Conservation (phyloP, 140 eudicot species). For the Bidens hawaiensis region DNA sequence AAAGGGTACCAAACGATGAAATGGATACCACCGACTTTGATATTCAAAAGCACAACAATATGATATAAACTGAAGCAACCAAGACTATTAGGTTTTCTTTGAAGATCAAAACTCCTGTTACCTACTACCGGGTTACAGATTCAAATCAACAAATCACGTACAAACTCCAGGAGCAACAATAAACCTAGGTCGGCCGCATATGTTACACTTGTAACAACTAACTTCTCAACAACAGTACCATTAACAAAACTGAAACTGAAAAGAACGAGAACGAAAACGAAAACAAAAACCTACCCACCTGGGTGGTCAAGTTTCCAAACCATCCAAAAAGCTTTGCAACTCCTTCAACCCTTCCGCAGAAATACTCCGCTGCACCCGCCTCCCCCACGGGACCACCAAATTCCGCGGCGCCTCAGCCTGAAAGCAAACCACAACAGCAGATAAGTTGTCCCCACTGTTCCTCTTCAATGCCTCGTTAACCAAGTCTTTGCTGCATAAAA, state of each 20-base stretch:
- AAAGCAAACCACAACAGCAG: slow-evolving; percentile 87
- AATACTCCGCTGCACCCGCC: slow-evolving; percentile 82
- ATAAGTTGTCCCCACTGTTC: slow-evolving; percentile 78
- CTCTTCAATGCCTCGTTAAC: slow-evolving; percentile 87
- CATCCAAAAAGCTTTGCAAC: slow-evolving; percentile 84
- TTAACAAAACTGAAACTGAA: slow-evolving; percentile 29
- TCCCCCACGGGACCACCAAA: slow-evolving; percentile 61
- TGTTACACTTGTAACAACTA: slow-evolving; percentile 27
- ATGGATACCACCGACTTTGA: too few relatives aligned
- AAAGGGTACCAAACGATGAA: too few relatives aligned
- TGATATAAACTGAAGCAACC: not conserved
- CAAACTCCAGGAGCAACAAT: slow-evolving; percentile 18
- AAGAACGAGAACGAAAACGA: too few relatives aligned
- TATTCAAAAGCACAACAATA: not conserved
- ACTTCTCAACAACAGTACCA: slow-evolving; percentile 16
- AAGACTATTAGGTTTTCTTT: not conserved
- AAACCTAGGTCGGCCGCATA: slow-evolving; percentile 30
- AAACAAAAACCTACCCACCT: not conserved
- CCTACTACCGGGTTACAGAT: not conserved
- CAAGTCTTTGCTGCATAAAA: slow-evolving; percentile 67
- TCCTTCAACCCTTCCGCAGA: slow-evolving; percentile 96
- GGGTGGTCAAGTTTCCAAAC: slow-evolving; percentile 35
- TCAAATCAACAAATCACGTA: not conserved
- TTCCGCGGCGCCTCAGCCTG: slow-evolving; percentile 77
- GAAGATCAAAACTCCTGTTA: not conserved